phyloP scores from a whole-genome alignment of 106 monocot genomes.

The Gastrodia elata region DNA sequence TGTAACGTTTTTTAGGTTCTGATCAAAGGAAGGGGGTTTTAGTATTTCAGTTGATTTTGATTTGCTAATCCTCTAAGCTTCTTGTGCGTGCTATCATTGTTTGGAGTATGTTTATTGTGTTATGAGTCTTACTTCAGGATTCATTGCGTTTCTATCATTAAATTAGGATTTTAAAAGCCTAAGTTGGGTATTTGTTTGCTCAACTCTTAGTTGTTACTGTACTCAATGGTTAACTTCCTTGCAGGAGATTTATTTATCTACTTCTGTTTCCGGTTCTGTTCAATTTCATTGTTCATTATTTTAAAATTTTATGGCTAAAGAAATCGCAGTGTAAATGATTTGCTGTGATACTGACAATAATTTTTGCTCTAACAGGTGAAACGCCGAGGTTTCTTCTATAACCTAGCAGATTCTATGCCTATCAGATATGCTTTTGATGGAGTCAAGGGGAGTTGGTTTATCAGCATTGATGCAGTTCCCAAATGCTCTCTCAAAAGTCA shows the following conservation, averaged over 20 bases:
- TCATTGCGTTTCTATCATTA: no score
- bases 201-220: neutral
- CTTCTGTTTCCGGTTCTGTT: neutral
- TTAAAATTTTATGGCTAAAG: neutral
- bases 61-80: no score
- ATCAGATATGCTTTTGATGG: constrained; percentile 7
- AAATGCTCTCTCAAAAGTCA: neutral
- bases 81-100: no score
- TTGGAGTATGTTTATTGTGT: no score
- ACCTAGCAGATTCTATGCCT: constrained; percentile 2
- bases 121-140: no score
- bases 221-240: neutral
- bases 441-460: constrained; percentile 3
- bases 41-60: no score
- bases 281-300: neutral
- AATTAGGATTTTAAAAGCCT: neutral
- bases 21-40: no score
- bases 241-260: neutral
- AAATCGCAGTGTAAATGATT: neutral
- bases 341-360: neutral
- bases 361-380: neutral
- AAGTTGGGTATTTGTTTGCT: neutral
- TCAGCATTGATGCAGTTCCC: neutral
- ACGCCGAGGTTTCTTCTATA: constrained; percentile 6
- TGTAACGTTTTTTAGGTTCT: no score